Evolutionary conservation across 1,284 basidiomycete genomes (phyloP), one percentile per base, ranked within the genome.

Genomic region (Apiotrichum gracile): DNA sequence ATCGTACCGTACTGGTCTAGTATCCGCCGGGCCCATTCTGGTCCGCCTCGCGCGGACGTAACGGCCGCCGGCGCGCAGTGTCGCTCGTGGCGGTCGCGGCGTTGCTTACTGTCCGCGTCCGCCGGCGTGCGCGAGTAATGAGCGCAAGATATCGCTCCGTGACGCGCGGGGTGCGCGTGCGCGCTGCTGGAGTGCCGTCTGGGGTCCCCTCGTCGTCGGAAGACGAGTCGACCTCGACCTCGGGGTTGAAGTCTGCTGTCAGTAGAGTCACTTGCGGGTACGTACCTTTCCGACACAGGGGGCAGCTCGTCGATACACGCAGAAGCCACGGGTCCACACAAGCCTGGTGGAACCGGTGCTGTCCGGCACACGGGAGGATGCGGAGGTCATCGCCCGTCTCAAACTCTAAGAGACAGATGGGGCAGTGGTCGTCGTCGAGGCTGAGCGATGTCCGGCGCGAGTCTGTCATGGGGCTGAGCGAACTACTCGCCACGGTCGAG

Each of bases 351-450:
- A 93, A 96, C 50, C 83, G 80, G 69, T 96, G 91, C 60, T 86
- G 83, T 41, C 86, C 87, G 67, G 90, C 87, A 72, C 91, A 96
- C 1, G 91, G 91, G 51, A 96, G 76, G 33, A 93, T 81, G 29
- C 91, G 83, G 17, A 94, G 74, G 69, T 93, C 88, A 67, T 96
- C 91, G 6, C 90, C 91, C 58, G 88, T 86, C 71, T 92, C 87
- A 66, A 96, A 96, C 64, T 93, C 91, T 37, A 89, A 79, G 56
- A 94, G 86, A 69, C 92, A 96, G 60, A 96, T 96, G 7, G 92
- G 91, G 74, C 91, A 96, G 24, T 86, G 90, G 70, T 90, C 87
- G 19, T 55, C 53, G 24, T 45, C 47, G 26, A 27, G 17, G 4
- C 41, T 29, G 13, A 16, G 4, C 13, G 44, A 44, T 2, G 50